Evolutionary conservation across 2,329 filamentous ascomycete genomes (phyloP).

Genomic region (Fusarium sp.): DNA sequence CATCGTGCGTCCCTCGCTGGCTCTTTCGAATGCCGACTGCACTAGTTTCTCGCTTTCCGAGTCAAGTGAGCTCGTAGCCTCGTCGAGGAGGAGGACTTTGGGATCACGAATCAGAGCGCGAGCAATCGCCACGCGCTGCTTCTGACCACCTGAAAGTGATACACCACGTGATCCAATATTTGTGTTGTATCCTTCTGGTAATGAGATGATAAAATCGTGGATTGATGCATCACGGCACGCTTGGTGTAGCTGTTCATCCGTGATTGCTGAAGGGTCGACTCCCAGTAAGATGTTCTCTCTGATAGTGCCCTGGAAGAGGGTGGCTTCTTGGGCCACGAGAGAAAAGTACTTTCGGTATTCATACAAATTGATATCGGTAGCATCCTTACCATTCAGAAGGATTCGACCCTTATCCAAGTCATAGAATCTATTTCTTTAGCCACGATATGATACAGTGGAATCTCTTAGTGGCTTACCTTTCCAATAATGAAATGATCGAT

Average conservation of each 20-base stretch:
- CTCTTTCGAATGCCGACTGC: constrained; percentile 75
- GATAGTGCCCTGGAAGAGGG: constrained; percentile 76
- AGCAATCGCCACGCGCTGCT: constrained; percentile 77
- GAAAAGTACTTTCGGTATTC: constrained; percentile 74
- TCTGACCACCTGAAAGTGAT: constrained; percentile 77
- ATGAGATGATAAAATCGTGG: constrained; percentile 75
- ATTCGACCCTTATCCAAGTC: constrained; percentile 73
- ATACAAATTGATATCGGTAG: constrained; percentile 69
- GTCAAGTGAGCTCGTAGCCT: constrained; percentile 78
- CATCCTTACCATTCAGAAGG: constrained; percentile 71
- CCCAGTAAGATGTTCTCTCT: constrained; percentile 78
- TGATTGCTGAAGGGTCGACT: constrained; percentile 65
- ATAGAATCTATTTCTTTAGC: constrained; percentile 69
- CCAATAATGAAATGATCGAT: constrained; percentile 74
- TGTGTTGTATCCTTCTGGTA: constrained; percentile 77
- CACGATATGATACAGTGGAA: neutral
- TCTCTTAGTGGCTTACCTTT: constrained; percentile 53
- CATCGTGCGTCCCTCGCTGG: constrained; percentile 71
- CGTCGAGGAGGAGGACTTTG: constrained; percentile 75
- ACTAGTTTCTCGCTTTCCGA: constrained; percentile 72
- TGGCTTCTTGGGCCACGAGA: constrained; percentile 80
- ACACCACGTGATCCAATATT: constrained; percentile 75
- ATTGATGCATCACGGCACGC: constrained; percentile 74
- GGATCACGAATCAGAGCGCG: constrained; percentile 76
- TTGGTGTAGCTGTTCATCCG: constrained; percentile 64